Base-by-base conservation (phyloP, 441 rosid species). In the Pelargonium fulgidum region DNA sequence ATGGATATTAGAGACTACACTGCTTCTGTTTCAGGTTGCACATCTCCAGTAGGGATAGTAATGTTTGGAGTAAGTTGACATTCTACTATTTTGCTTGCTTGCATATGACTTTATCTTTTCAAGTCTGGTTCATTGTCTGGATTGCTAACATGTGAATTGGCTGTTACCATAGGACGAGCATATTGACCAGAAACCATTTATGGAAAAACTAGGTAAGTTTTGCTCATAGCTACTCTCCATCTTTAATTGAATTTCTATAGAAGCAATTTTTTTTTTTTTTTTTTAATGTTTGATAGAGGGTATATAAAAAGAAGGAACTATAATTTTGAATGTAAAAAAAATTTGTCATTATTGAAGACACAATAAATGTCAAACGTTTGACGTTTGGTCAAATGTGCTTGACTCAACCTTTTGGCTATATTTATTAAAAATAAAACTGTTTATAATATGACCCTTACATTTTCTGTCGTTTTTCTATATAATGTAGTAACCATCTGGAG, bases 151-250 rank as follows among this genome's bases (percentile, higher is more conserved):
- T 70, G 59, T 56, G 62, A 65, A 1, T 20, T 70, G 76, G 72
- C 13, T 77, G 58, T 68, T 79, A 75, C 67, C 79, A 68, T 81
- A 90, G 96, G 75, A 76, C 68, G 76, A 47, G 66, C 62, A 24
- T 48, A 3, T 66, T 65, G 85, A 86, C 73, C 83, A 77, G 76
- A 82, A 80, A 75, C 75, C 73, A 69, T 62, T 85, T 48, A 63
- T 85, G 70, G 90, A 81, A 74, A 89, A 85, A 78, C 66, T 91
- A 74, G 94, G 98, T 84, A 74, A 79, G 92, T 75, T 65, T 66
- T 75, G 58, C 71, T 73, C 11, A 20, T 14, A 61, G 9, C 7
- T 48, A 14, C 20, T 7, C 14, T 62, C 14, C 10, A 41, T 52
- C 66, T 45, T 45, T 47, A 65, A 48, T 22, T 16, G 17, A 16